Conservation (phyloP, 2,329 filamentous ascomycete species). For the Ophiosphaerella herpotricha region DNA sequence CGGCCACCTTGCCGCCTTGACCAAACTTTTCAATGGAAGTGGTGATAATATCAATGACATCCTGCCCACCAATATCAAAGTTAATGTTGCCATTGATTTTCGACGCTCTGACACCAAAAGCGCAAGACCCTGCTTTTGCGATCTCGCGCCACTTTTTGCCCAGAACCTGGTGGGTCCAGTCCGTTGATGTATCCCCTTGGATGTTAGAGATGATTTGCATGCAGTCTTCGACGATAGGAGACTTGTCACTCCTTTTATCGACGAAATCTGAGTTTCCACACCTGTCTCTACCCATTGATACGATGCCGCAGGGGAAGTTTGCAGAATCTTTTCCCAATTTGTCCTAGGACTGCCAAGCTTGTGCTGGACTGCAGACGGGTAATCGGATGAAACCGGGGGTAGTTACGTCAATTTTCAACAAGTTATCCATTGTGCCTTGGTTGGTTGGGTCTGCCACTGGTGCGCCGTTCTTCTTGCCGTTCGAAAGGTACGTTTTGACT, state of each 20-base stretch:
- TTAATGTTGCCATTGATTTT: conserved; percentile 3
- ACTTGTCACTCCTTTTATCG: conserved; percentile 3
- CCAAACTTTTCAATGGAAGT: conserved; percentile 6
- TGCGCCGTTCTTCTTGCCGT: conserved; percentile 3
- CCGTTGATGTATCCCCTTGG: conserved; percentile 1
- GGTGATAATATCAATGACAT: conserved; percentile 8
- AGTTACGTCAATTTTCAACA: conserved; percentile 1
- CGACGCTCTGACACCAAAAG: conserved; percentile 1
- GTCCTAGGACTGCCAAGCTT: conserved; percentile 6
- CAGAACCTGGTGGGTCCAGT: background rate
- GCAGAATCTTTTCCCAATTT: background rate
- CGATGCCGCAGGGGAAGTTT: conserved; percentile 3
- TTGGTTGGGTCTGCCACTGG: background rate
- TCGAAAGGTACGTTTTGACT: conserved; percentile 1
- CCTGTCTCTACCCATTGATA: background rate
- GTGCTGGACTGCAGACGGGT: conserved; percentile 3
- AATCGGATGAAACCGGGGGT: conserved; percentile 3
- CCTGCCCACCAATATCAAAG: conserved; percentile 4
- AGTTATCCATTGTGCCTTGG: background rate
- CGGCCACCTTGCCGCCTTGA: conserved; percentile 2
- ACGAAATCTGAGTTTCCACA: conserved; percentile 5
- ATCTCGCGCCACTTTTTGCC: conserved; percentile 5
- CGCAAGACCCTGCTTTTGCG: background rate
- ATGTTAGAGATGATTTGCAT: conserved; percentile 8
- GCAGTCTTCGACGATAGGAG: conserved; percentile 7